Conservation (phyloP, 169 alveolate species). For the Cryptosporidium felis region DNA sequence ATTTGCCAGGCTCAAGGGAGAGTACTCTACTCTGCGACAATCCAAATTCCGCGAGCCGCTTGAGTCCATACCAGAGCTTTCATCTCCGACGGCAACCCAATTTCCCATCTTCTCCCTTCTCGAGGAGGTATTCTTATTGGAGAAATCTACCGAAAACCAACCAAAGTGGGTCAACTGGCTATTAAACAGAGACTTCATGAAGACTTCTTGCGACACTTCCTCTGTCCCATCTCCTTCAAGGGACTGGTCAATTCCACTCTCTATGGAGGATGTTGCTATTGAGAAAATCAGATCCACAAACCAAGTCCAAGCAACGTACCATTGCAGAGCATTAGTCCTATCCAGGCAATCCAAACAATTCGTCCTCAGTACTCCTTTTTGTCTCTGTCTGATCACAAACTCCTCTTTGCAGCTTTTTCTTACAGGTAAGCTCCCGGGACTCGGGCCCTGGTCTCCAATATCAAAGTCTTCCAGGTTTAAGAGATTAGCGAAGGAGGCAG, state of each 20-base stretch:
- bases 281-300: constrained; percentile 38
- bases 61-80: neutral
- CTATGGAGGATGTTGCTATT: constrained; percentile 13
- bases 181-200: constrained; percentile 56
- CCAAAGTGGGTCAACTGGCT: constrained; percentile 59
- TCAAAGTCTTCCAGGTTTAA: constrained; percentile 17
- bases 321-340: constrained; percentile 95
- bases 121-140: neutral
- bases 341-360: constrained; percentile 97
- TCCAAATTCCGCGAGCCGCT: neutral
- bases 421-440: too few species aligned
- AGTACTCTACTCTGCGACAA: neutral
- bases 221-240: neutral
- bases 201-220: neutral
- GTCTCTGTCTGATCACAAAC: constrained; percentile 70
- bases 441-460: neutral
- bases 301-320: constrained; percentile 87
- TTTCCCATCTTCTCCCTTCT: neutral
- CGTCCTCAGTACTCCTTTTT: constrained; percentile 94
- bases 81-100: neutral
- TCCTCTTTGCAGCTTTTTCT: neutral
- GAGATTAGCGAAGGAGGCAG: constrained; percentile 18
- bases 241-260: neutral
- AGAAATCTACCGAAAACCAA: constrained; percentile 45
- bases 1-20: constrained; percentile 2